Percentiles rank a stretch among this genome's conserved stretches.
Conservation (phyloP, 169 alveolate species). For the Cyclospora cayetanensis region DNA sequence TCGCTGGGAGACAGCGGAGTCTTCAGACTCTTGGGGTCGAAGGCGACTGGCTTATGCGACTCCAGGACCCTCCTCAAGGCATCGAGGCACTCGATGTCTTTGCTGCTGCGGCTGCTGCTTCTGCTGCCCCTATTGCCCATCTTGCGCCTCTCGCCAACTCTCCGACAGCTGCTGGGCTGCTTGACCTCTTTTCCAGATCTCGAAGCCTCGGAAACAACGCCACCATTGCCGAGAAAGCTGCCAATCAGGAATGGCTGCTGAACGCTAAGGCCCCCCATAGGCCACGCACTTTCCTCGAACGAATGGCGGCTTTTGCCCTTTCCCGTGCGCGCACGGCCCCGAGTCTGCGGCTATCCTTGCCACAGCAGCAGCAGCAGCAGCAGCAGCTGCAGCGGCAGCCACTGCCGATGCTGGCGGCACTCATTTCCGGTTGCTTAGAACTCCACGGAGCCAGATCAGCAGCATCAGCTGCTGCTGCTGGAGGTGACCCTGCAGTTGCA, state of each 20-base stretch:
- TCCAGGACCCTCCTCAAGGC: constrained; percentile 45
- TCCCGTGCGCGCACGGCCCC: constrained; percentile 24
- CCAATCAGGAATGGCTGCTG: background rate
- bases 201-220: background rate
- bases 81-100: constrained; percentile 24
- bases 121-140: constrained; percentile 41
- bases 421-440: constrained; percentile 3
- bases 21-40: background rate
- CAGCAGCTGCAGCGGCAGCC: constrained; percentile 27
- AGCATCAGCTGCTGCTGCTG: background rate
- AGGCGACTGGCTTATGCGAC: constrained; percentile 35
- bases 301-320: constrained; percentile 32
- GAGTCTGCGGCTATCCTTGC: constrained; percentile 25
- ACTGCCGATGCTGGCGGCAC: constrained; percentile 24
- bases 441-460: background rate
- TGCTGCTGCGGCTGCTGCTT: constrained; percentile 57
- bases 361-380: constrained; percentile 58
- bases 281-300: constrained; percentile 15
- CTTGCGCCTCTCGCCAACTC: background rate
- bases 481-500: background rate
- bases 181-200: background rate
- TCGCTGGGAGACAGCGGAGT: background rate
- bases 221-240: background rate
- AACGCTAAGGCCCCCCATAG: background rate
- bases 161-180: background rate